These are phyloP conservation scores for Sugiyamaella mastotermitis DNA, from an alignment of 805 yeast genomes.

Conservation along the genomic window DNA sequence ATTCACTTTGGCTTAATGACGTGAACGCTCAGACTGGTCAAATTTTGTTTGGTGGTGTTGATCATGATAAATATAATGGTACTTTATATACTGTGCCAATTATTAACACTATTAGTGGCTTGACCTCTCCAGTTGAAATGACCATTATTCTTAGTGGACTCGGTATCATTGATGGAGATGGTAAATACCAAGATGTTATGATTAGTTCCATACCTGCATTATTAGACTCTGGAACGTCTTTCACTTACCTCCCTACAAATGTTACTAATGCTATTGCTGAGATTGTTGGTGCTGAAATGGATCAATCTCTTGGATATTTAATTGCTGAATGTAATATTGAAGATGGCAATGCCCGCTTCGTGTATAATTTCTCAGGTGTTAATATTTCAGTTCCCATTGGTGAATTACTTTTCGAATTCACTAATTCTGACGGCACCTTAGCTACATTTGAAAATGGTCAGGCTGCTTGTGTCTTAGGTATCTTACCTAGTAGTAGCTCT, in stretches of 20 bases:
- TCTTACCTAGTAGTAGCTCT: slow-evolving; percentile 9
- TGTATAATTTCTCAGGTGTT: slow-evolving; percentile 20
- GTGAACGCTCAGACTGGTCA: slow-evolving; percentile 30
- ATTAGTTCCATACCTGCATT: slow-evolving; percentile 33
- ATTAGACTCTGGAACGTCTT: slow-evolving; percentile 54
- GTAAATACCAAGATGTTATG: slow-evolving; percentile 3
- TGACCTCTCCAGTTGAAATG: slow-evolving; percentile 6
- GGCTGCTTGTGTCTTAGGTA: slow-evolving; percentile 11
- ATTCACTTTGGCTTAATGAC: slow-evolving; percentile 41
- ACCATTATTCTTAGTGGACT: slow-evolving; percentile 7
- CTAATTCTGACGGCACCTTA: slow-evolving; percentile 3
- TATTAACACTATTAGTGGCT: slow-evolving; percentile 15
- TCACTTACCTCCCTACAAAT: slow-evolving; percentile 40
- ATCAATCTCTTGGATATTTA: slow-evolving; percentile 2
- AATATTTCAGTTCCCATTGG: slow-evolving; percentile 21
- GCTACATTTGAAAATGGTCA: slow-evolving; percentile 5
- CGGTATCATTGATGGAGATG: slow-evolving; percentile 6
- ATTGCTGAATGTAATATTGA: slow-evolving; percentile 6
- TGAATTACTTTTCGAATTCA: slow-evolving; percentile 18
- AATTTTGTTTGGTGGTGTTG: slow-evolving; percentile 42
- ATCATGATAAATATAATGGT: slow-evolving; percentile 37
- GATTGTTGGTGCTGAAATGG: slow-evolving; percentile 11
- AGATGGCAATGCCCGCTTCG: slow-evolving; percentile 6
- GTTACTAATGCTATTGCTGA: slow-evolving; percentile 18
- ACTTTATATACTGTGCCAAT: slow-evolving; percentile 31